Evolutionary conservation across 1,284 basidiomycete genomes (phyloP).

Genomic region (Tilletia caries): DNA sequence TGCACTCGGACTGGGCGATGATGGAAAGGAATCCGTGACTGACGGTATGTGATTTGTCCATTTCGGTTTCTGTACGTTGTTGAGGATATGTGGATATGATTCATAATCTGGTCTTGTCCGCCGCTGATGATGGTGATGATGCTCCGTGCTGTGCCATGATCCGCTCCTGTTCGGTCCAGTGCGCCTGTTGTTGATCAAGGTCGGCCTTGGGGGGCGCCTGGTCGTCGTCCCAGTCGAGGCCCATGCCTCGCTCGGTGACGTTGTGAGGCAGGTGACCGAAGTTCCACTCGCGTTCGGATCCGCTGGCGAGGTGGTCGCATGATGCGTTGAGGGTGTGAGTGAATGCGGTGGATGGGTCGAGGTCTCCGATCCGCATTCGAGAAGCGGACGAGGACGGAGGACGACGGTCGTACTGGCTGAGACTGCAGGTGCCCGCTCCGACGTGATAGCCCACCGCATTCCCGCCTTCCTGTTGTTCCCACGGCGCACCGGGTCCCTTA

Average conservation of each 20-base stretch:
- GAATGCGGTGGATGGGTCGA: background rate
- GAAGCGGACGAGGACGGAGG: background rate
- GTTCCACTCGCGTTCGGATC: constrained; percentile 71
- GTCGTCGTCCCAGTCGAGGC: constrained; percentile 13
- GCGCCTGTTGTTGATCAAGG: background rate
- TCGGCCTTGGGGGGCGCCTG: background rate
- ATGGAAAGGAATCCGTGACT: too few relatives aligned
- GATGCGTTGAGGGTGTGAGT: constrained; percentile 33
- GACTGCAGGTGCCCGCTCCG: constrained; percentile 40
- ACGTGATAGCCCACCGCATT: constrained; percentile 51
- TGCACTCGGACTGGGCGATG: too few relatives aligned
- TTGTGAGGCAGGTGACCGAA: constrained; percentile 37
- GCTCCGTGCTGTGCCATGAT: background rate
- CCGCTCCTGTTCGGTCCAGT: background rate
- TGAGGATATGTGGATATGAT: too few relatives aligned
- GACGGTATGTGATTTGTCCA: too few relatives aligned
- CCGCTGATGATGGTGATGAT: background rate
- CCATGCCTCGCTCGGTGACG: constrained; percentile 18
- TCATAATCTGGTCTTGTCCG: too few relatives aligned
- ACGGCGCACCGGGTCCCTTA: background rate
- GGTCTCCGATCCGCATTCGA: background rate
- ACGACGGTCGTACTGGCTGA: constrained; percentile 38
- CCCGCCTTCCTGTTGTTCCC: constrained; percentile 49
- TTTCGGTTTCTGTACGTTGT: too few relatives aligned
- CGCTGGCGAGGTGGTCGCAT: constrained; percentile 55